Percentiles rank a stretch among this genome's conserved stretches.
Evolutionary conservation across 495 filamentous ascomycete genomes (phyloP).

Genomic region (Xylona heveae): DNA sequence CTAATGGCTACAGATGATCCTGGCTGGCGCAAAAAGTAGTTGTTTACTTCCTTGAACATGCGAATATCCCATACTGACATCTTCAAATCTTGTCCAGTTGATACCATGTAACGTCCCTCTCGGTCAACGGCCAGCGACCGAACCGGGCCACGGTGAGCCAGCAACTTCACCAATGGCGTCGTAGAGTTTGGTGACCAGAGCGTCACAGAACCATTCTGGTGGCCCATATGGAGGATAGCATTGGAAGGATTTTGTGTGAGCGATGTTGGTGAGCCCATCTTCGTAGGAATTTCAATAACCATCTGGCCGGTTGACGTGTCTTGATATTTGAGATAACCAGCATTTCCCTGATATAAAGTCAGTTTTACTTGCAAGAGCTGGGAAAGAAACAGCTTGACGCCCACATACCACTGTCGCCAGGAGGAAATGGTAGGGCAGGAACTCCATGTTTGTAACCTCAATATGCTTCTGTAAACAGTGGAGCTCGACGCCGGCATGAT

Average conservation of each 20-base stretch:
- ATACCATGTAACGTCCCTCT: conserved; percentile 87
- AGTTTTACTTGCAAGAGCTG: conserved; percentile 6
- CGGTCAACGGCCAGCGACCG: conserved; percentile 68
- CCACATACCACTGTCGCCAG: conserved; percentile 68
- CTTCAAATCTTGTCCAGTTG: conserved; percentile 70
- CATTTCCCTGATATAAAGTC: conserved; percentile 35
- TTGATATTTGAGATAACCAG: conserved; percentile 78
- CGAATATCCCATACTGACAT: conserved; percentile 96
- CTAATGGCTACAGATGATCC: conserved; percentile 73
- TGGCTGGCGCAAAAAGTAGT: conserved; percentile 69
- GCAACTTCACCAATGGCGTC: conserved; percentile 72
- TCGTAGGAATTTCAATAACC: conserved; percentile 64
- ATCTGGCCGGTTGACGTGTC: conserved; percentile 83
- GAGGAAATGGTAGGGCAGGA: conserved; percentile 89
- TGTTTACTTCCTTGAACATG: conserved; percentile 80
- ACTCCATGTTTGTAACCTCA: conserved; percentile 89
- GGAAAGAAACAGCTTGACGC: conserved; percentile 14
- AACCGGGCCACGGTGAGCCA: conserved; percentile 91
- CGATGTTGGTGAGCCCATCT: conserved; percentile 61
- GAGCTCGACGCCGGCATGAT: conserved; percentile 66
- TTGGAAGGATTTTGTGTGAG: conserved; percentile 78
- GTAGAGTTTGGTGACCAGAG: conserved; percentile 90
- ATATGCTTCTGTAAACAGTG: conserved; percentile 78
- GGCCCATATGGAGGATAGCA: conserved; percentile 74
- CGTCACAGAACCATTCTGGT: conserved; percentile 84